These are phyloP conservation scores for Claviceps paspali DNA, from an alignment of 2,329 filamentous ascomycete species.

Conservation along the genomic window DNA sequence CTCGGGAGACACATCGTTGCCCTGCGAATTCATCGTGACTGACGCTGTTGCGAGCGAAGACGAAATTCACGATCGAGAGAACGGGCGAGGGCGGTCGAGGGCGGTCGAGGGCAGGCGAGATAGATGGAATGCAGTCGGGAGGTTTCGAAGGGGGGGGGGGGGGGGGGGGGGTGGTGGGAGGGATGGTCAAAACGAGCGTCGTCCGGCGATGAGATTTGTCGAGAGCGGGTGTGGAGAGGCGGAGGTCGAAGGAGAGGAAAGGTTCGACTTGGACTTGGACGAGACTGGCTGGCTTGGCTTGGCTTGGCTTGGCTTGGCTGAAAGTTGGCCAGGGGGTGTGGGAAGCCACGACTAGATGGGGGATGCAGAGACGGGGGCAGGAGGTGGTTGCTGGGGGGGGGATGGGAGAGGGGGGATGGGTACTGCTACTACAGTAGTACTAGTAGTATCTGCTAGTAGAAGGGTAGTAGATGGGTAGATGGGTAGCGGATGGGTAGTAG, in stretches of 20 bases:
- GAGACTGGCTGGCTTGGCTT: conserved; percentile 10
- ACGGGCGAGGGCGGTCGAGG: conserved; percentile 4
- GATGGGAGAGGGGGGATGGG: background rate
- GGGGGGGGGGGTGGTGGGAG: too few species aligned
- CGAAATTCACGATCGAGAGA: too few species aligned
- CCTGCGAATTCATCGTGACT: conserved; percentile 38
- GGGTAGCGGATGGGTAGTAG: too few species aligned
- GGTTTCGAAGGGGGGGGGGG: too few species aligned
- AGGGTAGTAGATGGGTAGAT: too few species aligned
- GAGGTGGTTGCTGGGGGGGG: too few species aligned
- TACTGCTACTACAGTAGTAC: too few species aligned
- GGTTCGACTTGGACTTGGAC: conserved; percentile 5
- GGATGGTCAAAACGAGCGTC: conserved; percentile 9
- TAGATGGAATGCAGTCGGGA: too few species aligned
- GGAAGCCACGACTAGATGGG: too few species aligned
- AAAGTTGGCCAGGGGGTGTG: background rate
- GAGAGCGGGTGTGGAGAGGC: conserved; percentile 18
- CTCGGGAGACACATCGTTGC: conserved; percentile 52
- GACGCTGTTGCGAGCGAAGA: conserved; percentile 8
- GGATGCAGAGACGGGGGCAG: too few species aligned
- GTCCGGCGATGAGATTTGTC: conserved; percentile 14
- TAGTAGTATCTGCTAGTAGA: too few species aligned
- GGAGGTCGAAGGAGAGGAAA: conserved; percentile 14
- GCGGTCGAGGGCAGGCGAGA: conserved; percentile 1
- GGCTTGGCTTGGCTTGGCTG: background rate